These are phyloP conservation scores for Fusarium sp. DNA, from an alignment of 2,329 filamentous ascomycete species.

Conservation along the genomic window DNA sequence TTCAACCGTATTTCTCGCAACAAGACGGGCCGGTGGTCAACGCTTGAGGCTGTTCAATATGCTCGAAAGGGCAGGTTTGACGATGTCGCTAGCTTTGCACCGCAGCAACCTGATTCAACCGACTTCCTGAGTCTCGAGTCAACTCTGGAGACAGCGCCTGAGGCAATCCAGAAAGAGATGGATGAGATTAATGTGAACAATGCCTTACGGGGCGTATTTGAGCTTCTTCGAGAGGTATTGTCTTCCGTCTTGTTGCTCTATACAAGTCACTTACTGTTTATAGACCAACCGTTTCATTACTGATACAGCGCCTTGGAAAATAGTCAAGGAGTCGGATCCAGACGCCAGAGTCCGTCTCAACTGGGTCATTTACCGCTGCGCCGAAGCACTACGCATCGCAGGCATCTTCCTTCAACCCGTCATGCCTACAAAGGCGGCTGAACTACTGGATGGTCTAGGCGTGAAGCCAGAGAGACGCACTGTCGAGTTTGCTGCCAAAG, in stretches of 20 bases:
- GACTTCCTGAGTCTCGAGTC: constrained; percentile 46
- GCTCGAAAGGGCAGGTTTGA: constrained; percentile 46
- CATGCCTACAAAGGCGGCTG: constrained; percentile 81
- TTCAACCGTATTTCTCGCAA: constrained; percentile 74
- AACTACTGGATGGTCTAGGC: constrained; percentile 80
- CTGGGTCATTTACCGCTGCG: constrained; percentile 73
- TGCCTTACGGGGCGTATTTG: constrained; percentile 74
- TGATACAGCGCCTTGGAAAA: constrained; percentile 74
- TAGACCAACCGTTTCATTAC: constrained; percentile 64
- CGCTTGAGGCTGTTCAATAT: constrained; percentile 65
- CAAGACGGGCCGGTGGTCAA: constrained; percentile 70
- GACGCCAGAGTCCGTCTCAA: constrained; percentile 58
- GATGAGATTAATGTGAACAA: constrained; percentile 69
- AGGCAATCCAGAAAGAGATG: constrained; percentile 66
- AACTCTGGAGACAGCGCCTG: constrained; percentile 41
- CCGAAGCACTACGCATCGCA: constrained; percentile 80
- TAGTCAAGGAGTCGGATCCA: constrained; percentile 54
- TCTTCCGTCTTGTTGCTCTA: neutral
- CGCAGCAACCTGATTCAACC: neutral
- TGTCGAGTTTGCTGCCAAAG: constrained; percentile 70
- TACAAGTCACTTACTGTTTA: constrained; percentile 18
- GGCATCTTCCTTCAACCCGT: constrained; percentile 91
- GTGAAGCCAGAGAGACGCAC: constrained; percentile 72
- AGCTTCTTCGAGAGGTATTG: constrained; percentile 68
- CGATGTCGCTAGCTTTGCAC: neutral